Conservation (phyloP, 768 basidiomycete species). For the Tricholoma saponaceum region DNA sequence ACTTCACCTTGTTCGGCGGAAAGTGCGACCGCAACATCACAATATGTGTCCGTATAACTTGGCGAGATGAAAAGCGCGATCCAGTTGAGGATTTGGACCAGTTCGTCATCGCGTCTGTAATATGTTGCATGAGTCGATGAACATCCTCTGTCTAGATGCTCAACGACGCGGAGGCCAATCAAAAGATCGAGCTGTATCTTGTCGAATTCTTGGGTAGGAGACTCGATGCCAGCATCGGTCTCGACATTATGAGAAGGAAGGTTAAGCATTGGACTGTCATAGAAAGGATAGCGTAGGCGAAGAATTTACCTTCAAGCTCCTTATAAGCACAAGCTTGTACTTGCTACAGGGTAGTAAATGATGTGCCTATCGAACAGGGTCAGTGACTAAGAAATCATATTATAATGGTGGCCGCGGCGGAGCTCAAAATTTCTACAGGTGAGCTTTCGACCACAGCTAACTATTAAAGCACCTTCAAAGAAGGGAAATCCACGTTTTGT, state of each 20-base stretch:
- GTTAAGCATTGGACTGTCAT: neutral
- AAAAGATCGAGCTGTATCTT: slow-evolving; percentile 12
- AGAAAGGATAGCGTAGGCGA: neutral
- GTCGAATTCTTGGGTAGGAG: neutral
- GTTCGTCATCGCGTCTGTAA: slow-evolving; percentile 2
- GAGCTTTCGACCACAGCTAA: too few species aligned
- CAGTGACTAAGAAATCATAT: too few species aligned
- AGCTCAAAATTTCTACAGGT: neutral
- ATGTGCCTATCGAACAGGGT: neutral
- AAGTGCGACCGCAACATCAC: slow-evolving; percentile 11
- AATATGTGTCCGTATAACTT: slow-evolving; percentile 1
- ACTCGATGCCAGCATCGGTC: neutral
- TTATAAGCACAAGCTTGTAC: neutral
- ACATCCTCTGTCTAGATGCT: slow-evolving; percentile 8
- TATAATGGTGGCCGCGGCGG: neutral
- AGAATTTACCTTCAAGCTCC: neutral
- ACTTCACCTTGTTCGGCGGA: slow-evolving; percentile 7
- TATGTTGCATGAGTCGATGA: slow-evolving; percentile 3
- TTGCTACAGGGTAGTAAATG: neutral
- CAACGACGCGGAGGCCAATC: slow-evolving; percentile 11
- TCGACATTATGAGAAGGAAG: neutral
- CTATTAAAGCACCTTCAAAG: too few species aligned
- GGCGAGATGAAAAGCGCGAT: slow-evolving; percentile 8
- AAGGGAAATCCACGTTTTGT: too few species aligned
- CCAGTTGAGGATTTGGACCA: slow-evolving; percentile 12